These are phyloP conservation scores for Thuidium tamariscinum DNA, from an alignment of 225 moss, liverwort and hornwort species.

Conservation along the genomic window DNA sequence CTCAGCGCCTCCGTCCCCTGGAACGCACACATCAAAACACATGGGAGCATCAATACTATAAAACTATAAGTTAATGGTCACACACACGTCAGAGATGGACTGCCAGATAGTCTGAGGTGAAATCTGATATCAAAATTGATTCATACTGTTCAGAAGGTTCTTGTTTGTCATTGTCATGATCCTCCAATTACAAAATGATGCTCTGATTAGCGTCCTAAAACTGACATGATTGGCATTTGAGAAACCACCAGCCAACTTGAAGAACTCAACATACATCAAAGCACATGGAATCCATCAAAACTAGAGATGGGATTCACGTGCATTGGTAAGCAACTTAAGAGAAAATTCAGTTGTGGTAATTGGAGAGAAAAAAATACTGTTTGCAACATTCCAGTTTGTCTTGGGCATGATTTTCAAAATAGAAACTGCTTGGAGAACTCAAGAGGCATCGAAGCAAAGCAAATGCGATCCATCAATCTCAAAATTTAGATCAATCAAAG, in stretches of 20 bases:
- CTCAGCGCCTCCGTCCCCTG: constrained; percentile 62
- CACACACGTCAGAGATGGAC: neutral
- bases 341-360: neutral
- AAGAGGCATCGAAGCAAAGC: neutral
- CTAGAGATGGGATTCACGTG: neutral
- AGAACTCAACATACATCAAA: neutral
- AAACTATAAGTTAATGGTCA: no score
- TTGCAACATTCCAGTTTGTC: neutral
- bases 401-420: neutral
- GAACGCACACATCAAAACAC: neutral
- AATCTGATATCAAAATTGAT: neutral
- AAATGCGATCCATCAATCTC: neutral
- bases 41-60: neutral
- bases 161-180: neutral
- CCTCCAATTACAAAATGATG: neutral
- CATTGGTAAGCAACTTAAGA: neutral
- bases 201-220: neutral
- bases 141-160: neutral
- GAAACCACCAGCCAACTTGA: neutral
- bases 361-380: neutral
- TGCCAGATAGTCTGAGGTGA: neutral
- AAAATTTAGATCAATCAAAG: neutral
- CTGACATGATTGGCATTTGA: neutral
- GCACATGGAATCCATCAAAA: neutral
- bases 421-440: neutral